Evolutionary conservation across 1,139 yeast genomes (phyloP), one percentile per base, ranked within the genome.

Genomic region (Kodamaea plutei): DNA sequence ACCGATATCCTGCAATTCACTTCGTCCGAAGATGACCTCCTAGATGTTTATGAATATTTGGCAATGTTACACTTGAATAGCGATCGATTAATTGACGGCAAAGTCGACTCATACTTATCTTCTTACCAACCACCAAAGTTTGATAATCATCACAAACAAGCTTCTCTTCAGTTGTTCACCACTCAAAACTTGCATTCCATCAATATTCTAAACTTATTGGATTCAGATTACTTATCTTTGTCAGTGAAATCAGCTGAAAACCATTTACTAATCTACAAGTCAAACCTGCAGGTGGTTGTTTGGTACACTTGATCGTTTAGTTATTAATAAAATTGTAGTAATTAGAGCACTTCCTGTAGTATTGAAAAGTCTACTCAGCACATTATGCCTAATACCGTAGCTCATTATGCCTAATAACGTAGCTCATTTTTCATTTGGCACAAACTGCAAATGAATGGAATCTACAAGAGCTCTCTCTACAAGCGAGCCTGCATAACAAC

Each of bases 1-100:
- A 11, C 12, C 8, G 12, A 10, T 8, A 21, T 8, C 6, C 12
- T 11, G 8, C n/a, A 4, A 12, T 8, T 18, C 8, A 18, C 4
- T 4, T 10, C 8, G 20, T 33, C 30, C 9, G 8, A 28, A 2
- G 20, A 27, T 21, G 38, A 37, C 15, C 23, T 33, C 4, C 17
- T 25, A 3, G 48, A 43, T 5, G 23, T 41, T 4, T 47, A 50
- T 31, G 58, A 52, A 31, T 52, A 44, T 31, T 38, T 52, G 17
- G 34, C 40, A 6, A 36, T 52, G 29, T 23, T 48, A 9, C 43
- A 44, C 11, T 19, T 47, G 13, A 44, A 50, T 20, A 46, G 52
- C 15, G 25, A 35, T 2, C 51, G 36, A 33, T 35, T 51, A 23
- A 28, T 38, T 7, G 34, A 36, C 3, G 34, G 32, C n/a, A 28